Evolutionary conservation across 306 rosid genomes (phyloP), one percentile per base, ranked within the genome.

Genomic region (Castanea mollissima): DNA sequence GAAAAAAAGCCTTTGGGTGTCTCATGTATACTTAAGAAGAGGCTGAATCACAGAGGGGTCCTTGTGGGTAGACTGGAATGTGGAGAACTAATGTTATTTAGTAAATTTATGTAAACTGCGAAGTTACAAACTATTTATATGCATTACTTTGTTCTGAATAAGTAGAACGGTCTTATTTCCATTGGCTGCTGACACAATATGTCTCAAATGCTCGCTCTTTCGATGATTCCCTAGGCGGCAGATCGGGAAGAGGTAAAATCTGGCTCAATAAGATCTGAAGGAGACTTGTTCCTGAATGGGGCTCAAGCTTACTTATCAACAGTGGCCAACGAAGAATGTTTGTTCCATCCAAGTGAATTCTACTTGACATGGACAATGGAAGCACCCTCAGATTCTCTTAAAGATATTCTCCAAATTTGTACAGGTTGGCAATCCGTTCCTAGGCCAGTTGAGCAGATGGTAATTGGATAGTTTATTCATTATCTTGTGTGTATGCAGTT

Each of bases 291-390:
- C 62, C 87, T 90, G 80, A 88, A 83, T 85, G 94, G 92, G 81
- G 97, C 91, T n/a, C 82, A 78, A 60, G 83, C 88, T 52, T 77
- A 76, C 83, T 49, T 71, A 55, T 62, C 67, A 20, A 69, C 78
- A 52, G 84, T 73, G 52, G 35, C 31, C 69, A 83, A 14, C 29
- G 86, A 72, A 62, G 91, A 75, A 70, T 7, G 86, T 51, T 34
- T 85, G 81, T 92, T 88, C 80, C 94, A 88, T 79, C 97, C 97
- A 31, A 90, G 88, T 62, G 88, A 89, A 77, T 86, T 77, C 78
- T 87, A 89, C 82, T 86, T 88, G 20, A 80, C 84, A 18, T 90
- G 92, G 90, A 89, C 91, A 0, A 81, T 86, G 90, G 94, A 89
- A 89, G 68, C 91, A 25, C 86, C 92, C 54, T 77, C 81, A 12